Base-by-base conservation (phyloP, 2,329 filamentous ascomycete genomes). In the Penicillium freii region DNA sequence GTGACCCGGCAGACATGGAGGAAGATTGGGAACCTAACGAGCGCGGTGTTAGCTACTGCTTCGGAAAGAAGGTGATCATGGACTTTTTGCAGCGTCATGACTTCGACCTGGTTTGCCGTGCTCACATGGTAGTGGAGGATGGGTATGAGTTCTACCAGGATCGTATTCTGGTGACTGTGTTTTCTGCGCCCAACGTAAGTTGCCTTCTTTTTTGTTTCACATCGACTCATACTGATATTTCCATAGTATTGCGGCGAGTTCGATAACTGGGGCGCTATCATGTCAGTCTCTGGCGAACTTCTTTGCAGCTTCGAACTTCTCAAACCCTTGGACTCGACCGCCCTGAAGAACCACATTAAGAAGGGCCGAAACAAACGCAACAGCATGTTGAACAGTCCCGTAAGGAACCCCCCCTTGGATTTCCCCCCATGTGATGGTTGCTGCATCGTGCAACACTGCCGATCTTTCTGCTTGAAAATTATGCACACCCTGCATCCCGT, bases 61-160 rank as follows among this genome's bases (percentile, higher is more conserved):
- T 99, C 72, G 93, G 93, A 47, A 97, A 97, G 77, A 94, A 95
- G 71, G 93, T 99, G 63, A 97, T 99, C 61, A 92, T 92, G 74
- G 92, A 97, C 68, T 99, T 99, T 73, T 79, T 99, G 62, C 88
- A 92, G 58, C 86, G 90, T 55, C 94, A 99, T 73, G 94, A 99
- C 76, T 97, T 99, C 73, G 94, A 99, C 74, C 80, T 99, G 50
- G 93, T 99, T 51, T 99, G 94, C 73, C 88, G 94, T 65, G 94
- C 94, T 48, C 94, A 99, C 78, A 97, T 97, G 94, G 94, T 99
- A 51, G 94, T 99, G 23, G 94, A 99, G 75, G 94, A 99, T 72
- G 94, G 94, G 11, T 99, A 99, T 76, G 94, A 99, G 71, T 99
- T 99, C 76, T 99, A 97, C 75, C 96, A 90, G 61, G 94, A 99